phyloP scores from a whole-genome alignment of 2,329 filamentous ascomycete genomes.

The Fusarium pininemorale region DNA sequence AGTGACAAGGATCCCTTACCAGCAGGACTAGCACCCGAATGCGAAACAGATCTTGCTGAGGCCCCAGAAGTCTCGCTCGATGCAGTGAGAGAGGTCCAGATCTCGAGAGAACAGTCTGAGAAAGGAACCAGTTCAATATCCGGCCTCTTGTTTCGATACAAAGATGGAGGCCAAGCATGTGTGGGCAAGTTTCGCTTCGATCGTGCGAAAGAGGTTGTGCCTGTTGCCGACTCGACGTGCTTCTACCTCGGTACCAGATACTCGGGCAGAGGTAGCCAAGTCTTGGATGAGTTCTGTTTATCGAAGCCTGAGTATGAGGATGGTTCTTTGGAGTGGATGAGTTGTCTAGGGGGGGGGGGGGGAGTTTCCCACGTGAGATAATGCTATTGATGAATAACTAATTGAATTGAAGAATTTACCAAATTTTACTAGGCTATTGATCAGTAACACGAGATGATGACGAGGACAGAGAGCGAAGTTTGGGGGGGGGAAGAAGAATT shows the following conservation, averaged over 20 bases:
- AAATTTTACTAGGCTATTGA: not conserved
- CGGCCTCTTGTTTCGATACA: not conserved
- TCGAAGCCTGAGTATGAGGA: not conserved
- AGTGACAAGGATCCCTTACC: not conserved
- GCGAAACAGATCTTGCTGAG: not conserved
- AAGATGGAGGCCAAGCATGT: not conserved
- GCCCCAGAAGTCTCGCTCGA: not conserved
- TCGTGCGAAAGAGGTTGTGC: not conserved
- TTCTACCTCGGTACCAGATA: not conserved
- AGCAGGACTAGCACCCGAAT: not conserved
- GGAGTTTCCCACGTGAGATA: not conserved
- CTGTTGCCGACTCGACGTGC: not conserved
- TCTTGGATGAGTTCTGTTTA: not conserved
- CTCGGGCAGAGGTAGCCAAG: too few species aligned
- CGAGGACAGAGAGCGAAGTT: not conserved
- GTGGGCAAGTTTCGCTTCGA: constrained; percentile 11
- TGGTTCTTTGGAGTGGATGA: not conserved
- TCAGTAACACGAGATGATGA: not conserved
- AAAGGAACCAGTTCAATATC: not conserved
- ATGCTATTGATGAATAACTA: not conserved
- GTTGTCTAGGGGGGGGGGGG: not conserved
- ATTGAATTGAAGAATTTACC: too few species aligned
- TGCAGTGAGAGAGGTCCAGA: not conserved
- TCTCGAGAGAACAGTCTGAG: not conserved
- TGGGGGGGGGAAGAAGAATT: not conserved